These are phyloP conservation scores for Urtica urens DNA, from an alignment of 306 rosid species.

Conservation along the genomic window DNA sequence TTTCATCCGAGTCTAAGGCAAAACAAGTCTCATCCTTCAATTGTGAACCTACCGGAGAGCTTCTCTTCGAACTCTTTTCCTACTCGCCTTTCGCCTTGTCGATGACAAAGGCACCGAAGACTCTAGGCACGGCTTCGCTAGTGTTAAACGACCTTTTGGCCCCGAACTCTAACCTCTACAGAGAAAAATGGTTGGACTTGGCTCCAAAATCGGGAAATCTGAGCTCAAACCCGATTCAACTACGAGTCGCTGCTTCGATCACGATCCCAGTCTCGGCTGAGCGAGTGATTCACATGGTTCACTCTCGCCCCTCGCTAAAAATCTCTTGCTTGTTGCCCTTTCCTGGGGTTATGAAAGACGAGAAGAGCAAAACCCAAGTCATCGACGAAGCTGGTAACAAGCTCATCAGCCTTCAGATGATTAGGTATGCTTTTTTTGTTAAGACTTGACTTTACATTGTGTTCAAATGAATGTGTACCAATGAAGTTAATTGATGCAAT, in stretches of 20 bases:
- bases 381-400: constrained; percentile 60
- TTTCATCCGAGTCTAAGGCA: constrained; percentile 56
- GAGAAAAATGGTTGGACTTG: constrained; percentile 72
- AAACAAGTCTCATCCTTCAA: constrained; percentile 72
- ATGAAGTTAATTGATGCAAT: no score
- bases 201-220: constrained; percentile 38
- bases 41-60: constrained; percentile 87
- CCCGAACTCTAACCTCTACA: constrained; percentile 51
- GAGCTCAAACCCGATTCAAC: constrained; percentile 43
- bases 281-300: constrained; percentile 34
- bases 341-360: constrained; percentile 36
- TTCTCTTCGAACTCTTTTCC: constrained; percentile 57
- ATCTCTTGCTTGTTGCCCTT: constrained; percentile 45
- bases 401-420: constrained; percentile 59
- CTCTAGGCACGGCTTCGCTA: constrained; percentile 51
- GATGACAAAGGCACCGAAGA: constrained; percentile 37
- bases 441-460: no score
- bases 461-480: no score
- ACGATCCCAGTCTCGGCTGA: constrained; percentile 55
- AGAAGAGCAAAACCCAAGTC: constrained; percentile 43
- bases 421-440: constrained; percentile 56
- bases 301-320: constrained; percentile 34
- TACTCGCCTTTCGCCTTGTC: constrained; percentile 45
- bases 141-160: constrained; percentile 42
- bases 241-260: constrained; percentile 55